These are phyloP conservation scores for Beauveria asiatica DNA, from an alignment of 2,329 filamentous ascomycete species.

Conservation along the genomic window DNA sequence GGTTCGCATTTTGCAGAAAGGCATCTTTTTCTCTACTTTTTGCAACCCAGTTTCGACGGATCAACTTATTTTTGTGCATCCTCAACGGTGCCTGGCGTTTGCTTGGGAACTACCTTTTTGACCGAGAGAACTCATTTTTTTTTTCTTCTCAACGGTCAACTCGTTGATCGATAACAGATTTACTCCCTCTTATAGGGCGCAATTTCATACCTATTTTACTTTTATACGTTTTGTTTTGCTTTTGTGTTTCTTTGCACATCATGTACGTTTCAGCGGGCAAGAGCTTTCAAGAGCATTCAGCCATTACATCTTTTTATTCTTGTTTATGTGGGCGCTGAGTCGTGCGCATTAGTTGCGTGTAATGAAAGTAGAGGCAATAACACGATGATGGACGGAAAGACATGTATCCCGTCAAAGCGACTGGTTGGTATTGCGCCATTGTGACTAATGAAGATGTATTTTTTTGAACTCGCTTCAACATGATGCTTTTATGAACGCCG, in stretches of 20 bases:
- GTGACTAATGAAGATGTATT: neutral
- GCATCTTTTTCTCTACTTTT: neutral
- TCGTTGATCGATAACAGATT: neutral
- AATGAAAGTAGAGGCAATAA: neutral
- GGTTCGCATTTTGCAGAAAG: neutral
- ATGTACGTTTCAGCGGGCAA: neutral
- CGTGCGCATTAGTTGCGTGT: neutral
- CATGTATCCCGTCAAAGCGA: neutral
- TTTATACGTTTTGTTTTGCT: neutral
- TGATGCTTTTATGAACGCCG: neutral
- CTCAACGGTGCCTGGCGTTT: neutral
- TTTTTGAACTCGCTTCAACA: neutral
- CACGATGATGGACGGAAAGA: neutral
- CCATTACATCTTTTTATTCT: neutral
- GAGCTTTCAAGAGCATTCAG: neutral
- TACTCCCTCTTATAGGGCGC: neutral
- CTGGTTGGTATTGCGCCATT: neutral
- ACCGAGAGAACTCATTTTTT: neutral
- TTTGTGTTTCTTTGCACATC: neutral
- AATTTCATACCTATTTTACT: neutral
- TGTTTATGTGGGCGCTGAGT: neutral
- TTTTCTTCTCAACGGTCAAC: neutral
- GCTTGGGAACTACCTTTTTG: neutral
- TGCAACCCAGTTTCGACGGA: neutral
- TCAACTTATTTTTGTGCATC: neutral